Evolutionary conservation across 805 yeast genomes (phyloP).

Genomic region (Tanozyma kutaoensis): DNA sequence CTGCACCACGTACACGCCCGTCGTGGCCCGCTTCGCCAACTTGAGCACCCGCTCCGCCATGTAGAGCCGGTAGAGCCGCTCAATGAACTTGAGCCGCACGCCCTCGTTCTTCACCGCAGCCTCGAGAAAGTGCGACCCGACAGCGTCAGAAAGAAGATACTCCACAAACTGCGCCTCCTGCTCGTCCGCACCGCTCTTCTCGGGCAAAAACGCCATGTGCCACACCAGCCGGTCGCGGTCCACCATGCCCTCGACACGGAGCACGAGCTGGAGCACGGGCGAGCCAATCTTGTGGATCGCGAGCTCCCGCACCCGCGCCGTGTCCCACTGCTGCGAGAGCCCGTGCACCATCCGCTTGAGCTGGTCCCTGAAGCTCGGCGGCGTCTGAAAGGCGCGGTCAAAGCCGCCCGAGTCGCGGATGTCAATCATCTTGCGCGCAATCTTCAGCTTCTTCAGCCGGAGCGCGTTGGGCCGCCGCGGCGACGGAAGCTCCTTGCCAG

Average conservation of each 20-base stretch:
- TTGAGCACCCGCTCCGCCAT: conserved; percentile 65
- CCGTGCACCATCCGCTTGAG: conserved; percentile 34
- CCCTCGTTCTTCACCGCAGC: conserved; percentile 49
- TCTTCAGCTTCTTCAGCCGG: conserved; percentile 73
- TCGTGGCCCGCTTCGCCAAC: conserved; percentile 68
- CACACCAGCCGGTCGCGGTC: conserved; percentile 63
- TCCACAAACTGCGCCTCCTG: conserved; percentile 75
- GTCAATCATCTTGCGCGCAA: conserved; percentile 88
- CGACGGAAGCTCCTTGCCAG: conserved; percentile 73
- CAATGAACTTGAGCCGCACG: conserved; percentile 50
- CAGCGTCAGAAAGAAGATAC: conserved; percentile 68
- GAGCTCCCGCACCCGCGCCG: conserved; percentile 43
- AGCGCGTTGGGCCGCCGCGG: conserved; percentile 55
- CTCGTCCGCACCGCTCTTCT: conserved; percentile 35
- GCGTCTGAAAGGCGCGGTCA: conserved; percentile 53
- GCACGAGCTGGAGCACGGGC: conserved; percentile 69
- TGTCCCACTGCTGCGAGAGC: conserved; percentile 22
- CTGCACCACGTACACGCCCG: conserved; percentile 72
- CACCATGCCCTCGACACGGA: conserved; percentile 71
- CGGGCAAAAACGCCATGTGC: conserved; percentile 45
- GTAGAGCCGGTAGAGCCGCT: conserved; percentile 55
- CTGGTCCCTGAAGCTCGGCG: conserved; percentile 51
- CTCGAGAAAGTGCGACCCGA: conserved; percentile 90
- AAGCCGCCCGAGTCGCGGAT: conserved; percentile 68
- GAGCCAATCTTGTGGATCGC: conserved; percentile 76